These are phyloP conservation scores for Ganoderma lingzhi DNA, from an alignment of 1,284 basidiomycete genomes.

Conservation along the genomic window DNA sequence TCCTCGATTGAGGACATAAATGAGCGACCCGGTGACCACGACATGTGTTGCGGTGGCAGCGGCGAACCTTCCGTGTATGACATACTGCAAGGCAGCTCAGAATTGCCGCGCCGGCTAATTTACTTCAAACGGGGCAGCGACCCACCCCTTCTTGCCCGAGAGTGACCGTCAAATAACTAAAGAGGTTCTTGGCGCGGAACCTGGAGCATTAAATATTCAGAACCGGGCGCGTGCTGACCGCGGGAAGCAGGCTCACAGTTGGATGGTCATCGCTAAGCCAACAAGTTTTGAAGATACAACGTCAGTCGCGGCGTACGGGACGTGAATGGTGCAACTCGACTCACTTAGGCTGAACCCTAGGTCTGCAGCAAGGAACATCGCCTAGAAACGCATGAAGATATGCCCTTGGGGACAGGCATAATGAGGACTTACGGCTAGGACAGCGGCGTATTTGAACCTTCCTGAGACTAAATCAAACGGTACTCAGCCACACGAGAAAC, in stretches of 20 bases:
- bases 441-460: neutral
- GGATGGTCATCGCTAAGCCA: neutral
- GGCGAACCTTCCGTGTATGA: conserved; percentile 1
- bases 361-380: neutral
- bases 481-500: neutral
- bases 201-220: too few species aligned
- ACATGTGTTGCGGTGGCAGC: neutral
- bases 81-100: neutral
- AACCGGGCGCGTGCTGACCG: neutral
- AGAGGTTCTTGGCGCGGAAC: too few species aligned
- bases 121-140: neutral
- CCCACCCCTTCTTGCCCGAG: neutral
- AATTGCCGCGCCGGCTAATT: neutral
- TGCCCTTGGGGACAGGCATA: neutral
- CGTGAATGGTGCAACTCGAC: neutral
- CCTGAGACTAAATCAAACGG: neutral
- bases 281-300: neutral
- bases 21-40: neutral
- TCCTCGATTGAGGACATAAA: neutral
- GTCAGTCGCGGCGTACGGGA: neutral
- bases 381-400: neutral
- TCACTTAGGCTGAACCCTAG: neutral
- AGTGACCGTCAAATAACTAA: too few species aligned
- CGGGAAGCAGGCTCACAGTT: neutral
- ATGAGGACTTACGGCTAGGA: neutral